Percentiles rank a stretch among this genome's conserved stretches.
phyloP scores from a whole-genome alignment of 2,329 filamentous ascomycete species.

The Harringtonia aguacate region DNA sequence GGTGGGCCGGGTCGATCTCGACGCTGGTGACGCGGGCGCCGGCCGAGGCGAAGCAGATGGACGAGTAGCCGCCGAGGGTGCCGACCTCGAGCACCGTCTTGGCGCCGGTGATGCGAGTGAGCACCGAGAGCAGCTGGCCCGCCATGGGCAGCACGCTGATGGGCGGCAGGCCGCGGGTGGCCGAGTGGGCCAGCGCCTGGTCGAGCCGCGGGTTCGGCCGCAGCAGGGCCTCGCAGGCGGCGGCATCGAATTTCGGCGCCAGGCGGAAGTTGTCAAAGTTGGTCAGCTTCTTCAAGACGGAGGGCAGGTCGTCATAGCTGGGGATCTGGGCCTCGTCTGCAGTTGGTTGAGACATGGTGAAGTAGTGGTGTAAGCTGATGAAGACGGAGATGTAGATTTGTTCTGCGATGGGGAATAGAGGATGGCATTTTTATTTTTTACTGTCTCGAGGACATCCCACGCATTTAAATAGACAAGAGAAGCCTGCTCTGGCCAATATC shows the following conservation, averaged over 20 bases:
- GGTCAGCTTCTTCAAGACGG: neutral
- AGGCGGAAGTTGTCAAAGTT: neutral
- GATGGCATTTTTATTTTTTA: too few species aligned
- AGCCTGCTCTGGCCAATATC: too few species aligned
- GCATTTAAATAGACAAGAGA: too few species aligned
- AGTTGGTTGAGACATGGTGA: neutral
- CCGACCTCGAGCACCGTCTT: constrained; percentile 40
- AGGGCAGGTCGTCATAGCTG: neutral
- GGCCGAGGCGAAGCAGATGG: constrained; percentile 37
- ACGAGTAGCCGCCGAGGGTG: constrained; percentile 41
- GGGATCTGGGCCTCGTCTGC: neutral
- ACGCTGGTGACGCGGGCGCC: constrained; percentile 36
- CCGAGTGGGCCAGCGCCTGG: constrained; percentile 21
- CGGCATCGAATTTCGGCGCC: constrained; percentile 4
- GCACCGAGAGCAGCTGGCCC: constrained; percentile 28
- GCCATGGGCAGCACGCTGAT: constrained; percentile 24
- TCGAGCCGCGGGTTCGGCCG: constrained; percentile 16
- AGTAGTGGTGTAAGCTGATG: too few species aligned
- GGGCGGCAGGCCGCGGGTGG: constrained; percentile 21
- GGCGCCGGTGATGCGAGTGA: constrained; percentile 22
- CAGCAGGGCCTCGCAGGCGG: constrained; percentile 10
- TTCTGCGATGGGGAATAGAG: too few species aligned
- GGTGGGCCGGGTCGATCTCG: constrained; percentile 34
- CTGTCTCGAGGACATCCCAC: too few species aligned
- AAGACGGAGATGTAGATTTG: too few species aligned